Evolutionary conservation across 2,329 filamentous ascomycete genomes (phyloP), one percentile per base, ranked within the genome.

Genomic region (Davidsoniella eucalypti): DNA sequence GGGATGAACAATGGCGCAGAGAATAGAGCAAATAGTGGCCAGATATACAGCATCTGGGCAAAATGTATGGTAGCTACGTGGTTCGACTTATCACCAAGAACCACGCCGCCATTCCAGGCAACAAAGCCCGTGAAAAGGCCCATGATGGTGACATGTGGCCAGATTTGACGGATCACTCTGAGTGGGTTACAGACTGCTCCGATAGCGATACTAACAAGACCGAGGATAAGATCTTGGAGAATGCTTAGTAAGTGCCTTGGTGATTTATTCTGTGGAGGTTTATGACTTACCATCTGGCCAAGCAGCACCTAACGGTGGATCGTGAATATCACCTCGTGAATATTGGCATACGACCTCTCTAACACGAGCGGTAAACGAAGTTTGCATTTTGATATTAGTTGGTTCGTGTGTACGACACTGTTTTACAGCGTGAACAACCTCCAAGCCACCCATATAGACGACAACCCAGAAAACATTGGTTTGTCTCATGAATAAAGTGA

Each of bases 381-480:
- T 3, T 23, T 23, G 10, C 14, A 36, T 40, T 42, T 48, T 26
- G 14, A 9, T 12, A 39, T 41, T 21, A 25, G 43, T 0, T 65
- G 65, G 14, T 33, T 33, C 8, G 29, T 33, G 29, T 9, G 29
- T 12, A 9, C 29, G 29, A 61, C 75, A 59, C 3, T 57, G 63
- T 58, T 70, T 75, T 53, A 76, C 64, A 16, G 65, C 69, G 56
- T 73, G 69, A 2, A 77, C 63, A 41, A 67, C 65, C 61, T 81
- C 73, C 40, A 77, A 54, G 5, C 73, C 80, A 17, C 82, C 82
- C 58, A 87, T 76, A 58, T 84, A 87, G 0, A 88, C 69, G 1
- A 85, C 82, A 0, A 88, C 80, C 92, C 92, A 98, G 61, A 98
- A 94, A 51, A 96, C 83, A 59, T 98, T 98, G 0, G 92, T 98